Evolutionary conservation across 306 rosid species (phyloP).

Genomic region (Medicago arabica): DNA sequence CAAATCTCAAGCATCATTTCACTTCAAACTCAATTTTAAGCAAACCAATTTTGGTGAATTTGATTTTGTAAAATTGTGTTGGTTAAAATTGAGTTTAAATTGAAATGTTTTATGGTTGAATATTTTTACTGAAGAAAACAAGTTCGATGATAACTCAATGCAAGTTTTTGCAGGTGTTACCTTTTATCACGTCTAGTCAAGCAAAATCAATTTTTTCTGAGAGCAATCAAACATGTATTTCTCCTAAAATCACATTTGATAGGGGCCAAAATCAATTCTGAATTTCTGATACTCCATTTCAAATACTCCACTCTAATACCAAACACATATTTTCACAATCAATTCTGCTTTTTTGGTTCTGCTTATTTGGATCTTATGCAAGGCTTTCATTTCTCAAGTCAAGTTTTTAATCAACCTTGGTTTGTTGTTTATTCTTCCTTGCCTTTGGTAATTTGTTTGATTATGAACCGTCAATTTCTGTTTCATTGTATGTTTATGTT

Average conservation of each 20-base stretch:
- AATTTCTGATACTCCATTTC: background rate
- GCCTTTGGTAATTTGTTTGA: conserved; percentile 11
- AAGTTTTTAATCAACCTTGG: background rate
- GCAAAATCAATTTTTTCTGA: background rate
- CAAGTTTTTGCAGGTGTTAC: background rate
- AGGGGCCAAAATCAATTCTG: background rate
- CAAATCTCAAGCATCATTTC: background rate
- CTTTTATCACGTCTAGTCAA: background rate
- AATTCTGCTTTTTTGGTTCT: background rate
- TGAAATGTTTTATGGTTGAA: background rate
- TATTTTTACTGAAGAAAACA: background rate
- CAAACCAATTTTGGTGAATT: background rate
- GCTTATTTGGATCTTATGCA: background rate
- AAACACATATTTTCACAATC: background rate
- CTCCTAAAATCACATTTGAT: background rate
- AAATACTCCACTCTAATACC: background rate
- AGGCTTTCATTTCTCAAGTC: background rate
- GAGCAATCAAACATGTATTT: background rate
- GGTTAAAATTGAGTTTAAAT: conserved; percentile 5
- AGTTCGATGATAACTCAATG: background rate
- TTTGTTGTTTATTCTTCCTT: conserved; percentile 9
- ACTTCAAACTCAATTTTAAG: conserved; percentile 5
- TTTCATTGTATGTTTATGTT: background rate
- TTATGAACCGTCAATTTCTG: background rate
- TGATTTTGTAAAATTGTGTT: background rate